Conservation (phyloP, 2,329 filamentous ascomycete genomes). For the Emericellopsis cladophorae region DNA sequence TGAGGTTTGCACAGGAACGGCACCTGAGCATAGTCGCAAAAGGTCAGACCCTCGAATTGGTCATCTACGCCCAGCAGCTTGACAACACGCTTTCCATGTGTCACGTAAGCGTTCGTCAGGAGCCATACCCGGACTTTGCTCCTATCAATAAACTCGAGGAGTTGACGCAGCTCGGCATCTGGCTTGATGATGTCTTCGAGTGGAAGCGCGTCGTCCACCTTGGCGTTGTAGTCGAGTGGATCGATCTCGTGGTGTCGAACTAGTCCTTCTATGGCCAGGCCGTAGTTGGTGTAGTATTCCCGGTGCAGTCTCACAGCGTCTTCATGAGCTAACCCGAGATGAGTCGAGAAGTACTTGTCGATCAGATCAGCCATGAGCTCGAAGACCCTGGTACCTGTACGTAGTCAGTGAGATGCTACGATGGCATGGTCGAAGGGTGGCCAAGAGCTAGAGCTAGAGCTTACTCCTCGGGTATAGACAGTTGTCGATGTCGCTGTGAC, state of each 20-base stretch:
- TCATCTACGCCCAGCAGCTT: constrained; percentile 72
- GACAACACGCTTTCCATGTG: constrained; percentile 72
- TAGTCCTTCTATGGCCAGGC: constrained; percentile 91
- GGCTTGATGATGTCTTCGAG: constrained; percentile 76
- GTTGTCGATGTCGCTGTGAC: constrained; percentile 85
- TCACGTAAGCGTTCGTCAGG: constrained; percentile 92
- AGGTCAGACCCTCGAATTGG: constrained; percentile 89
- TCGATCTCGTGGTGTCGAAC: constrained; percentile 92
- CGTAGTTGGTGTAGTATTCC: constrained; percentile 92
- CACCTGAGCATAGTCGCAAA: constrained; percentile 69
- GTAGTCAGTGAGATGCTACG: no score
- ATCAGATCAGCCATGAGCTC: constrained; percentile 83
- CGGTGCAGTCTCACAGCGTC: constrained; percentile 80
- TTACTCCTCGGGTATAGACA: constrained; percentile 84
- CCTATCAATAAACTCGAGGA: constrained; percentile 74
- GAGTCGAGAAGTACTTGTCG: constrained; percentile 46
- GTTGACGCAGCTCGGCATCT: constrained; percentile 56
- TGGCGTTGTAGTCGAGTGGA: constrained; percentile 82
- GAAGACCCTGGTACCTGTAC: constrained; percentile 61
- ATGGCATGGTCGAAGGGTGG: no score
- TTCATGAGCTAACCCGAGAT: constrained; percentile 59
- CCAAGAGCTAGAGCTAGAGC: constrained; percentile 11
- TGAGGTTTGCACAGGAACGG: constrained; percentile 82
- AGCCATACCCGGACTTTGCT: constrained; percentile 83
- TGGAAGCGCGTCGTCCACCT: constrained; percentile 90